Conservation (phyloP, 176 grass and related monocot genomes). For the Cenchrus americanus region DNA sequence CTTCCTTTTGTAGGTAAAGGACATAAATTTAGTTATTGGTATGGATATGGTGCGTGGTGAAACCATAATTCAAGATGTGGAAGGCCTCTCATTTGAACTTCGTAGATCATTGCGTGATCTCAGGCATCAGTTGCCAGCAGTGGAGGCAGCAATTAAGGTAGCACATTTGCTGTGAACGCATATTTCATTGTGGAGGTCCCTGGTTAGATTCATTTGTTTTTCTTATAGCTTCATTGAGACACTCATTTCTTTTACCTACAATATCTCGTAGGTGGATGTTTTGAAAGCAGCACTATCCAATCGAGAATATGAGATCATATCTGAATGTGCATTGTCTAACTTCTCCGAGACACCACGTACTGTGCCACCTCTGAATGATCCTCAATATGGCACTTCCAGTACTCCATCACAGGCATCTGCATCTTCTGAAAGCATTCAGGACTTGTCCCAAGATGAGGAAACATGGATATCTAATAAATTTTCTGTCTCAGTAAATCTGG, state of each 20-base stretch:
- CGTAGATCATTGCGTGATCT: constrained; percentile 87
- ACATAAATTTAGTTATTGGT: constrained; percentile 96
- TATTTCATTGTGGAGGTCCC: constrained; percentile 22
- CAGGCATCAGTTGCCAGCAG: constrained; percentile 77
- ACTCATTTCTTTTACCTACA: constrained; percentile 27
- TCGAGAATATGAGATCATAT: constrained; percentile 91
- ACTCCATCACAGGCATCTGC: constrained; percentile 46
- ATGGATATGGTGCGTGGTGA: constrained; percentile 68
- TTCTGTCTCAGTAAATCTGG: constrained; percentile 71
- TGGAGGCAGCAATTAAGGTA: constrained; percentile 88
- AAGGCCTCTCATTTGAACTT: constrained; percentile 81
- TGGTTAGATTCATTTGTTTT: constrained; percentile 17
- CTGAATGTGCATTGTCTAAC: constrained; percentile 88
- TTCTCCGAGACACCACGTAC: constrained; percentile 80
- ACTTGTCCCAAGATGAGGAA: constrained; percentile 40
- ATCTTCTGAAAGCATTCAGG: constrained; percentile 57
- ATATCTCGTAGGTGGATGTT: constrained; percentile 70
- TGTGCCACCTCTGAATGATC: constrained; percentile 72
- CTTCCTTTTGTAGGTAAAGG: constrained; percentile 64
- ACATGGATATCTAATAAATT: constrained; percentile 85
- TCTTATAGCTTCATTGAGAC: constrained; percentile 6
- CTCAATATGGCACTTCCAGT: constrained; percentile 44
- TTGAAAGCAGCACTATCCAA: constrained; percentile 93
- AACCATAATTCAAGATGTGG: constrained; percentile 96
- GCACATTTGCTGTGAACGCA: constrained; percentile 30